Evolutionary conservation across 495 filamentous ascomycete species (phyloP), one percentile per base, ranked within the genome.

Genomic region (Trichoderma orchidacearum): DNA sequence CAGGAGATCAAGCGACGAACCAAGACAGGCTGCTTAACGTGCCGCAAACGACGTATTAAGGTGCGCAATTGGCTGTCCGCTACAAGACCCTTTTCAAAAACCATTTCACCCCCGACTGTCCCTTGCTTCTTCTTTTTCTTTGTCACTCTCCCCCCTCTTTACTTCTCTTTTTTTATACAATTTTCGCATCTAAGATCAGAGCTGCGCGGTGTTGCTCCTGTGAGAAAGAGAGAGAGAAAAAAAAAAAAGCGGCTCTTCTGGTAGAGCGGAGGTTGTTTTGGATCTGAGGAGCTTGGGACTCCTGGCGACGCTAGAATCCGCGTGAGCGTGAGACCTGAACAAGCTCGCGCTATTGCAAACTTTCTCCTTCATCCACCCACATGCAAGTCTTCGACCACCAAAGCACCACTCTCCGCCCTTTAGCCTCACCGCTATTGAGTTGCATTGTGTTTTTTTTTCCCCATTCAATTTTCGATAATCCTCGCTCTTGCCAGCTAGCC

Each of bases 11-110:
- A 98, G 78, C 83, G 93, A 63, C 82, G 93, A 63, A 98, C 93
- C 38, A 98, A 98, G 76, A 96, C 93, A 4, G 93, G 93, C 13
- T 98, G 93, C 70, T 72, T 97, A 70, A 98, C 93, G 31, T 98
- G 93, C 77, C 83, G 93, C 60, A 96, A 96, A 70, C 83, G 93
- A 64, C 80, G 93, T 71, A 97, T 98, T 74, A 98, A 98, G 91
- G 93, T 96, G 80, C 41, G 41, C 18, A 48, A 8, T 25, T 48
- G 9, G 7, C 23, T n/a, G 27, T 28, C 41, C 41, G 13, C 41
- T 12, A 25, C 13, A 9, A 27, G n/a, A 9, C 41, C 41, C 7
- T 48, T 48, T n/a, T 5, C 41, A 27, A 6, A 23, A 48, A 23
- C 12, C 17, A 18, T 1, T 21, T 21, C 36, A 18, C 18, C 11